Evolutionary conservation across 108 stramenopile species (phyloP).

Genomic region (Licmophora abbreviata): DNA sequence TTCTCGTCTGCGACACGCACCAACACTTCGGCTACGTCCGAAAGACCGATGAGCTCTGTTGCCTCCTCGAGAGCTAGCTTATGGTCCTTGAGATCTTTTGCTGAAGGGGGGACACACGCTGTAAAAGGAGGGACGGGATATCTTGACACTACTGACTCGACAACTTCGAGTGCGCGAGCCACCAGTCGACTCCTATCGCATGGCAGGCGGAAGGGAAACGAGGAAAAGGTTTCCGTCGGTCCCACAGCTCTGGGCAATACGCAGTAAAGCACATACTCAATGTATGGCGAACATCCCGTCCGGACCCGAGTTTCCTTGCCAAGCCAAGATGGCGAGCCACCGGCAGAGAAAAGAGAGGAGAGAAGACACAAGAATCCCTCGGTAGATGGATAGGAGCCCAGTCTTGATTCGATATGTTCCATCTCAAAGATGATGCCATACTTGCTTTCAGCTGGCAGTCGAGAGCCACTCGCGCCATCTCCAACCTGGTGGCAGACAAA

Average conservation of each 20-base stretch:
- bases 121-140: constrained; percentile 32
- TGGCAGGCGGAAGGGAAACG: constrained; percentile 36
- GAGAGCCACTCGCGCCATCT: constrained; percentile 4
- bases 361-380: constrained; percentile 71
- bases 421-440: constrained; percentile 72
- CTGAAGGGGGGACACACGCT: no score
- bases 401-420: constrained; percentile 65
- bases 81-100: constrained; percentile 8
- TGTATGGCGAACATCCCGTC: constrained; percentile 67
- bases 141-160: constrained; percentile 51
- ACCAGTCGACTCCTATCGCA: constrained; percentile 57
- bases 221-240: constrained; percentile 8
- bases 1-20: not conserved
- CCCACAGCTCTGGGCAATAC: constrained; percentile 61
- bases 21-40: constrained; percentile 8
- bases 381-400: constrained; percentile 66
- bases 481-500: constrained; percentile 4
- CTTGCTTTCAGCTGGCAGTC: constrained; percentile 31
- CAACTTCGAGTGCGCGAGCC: constrained; percentile 52
- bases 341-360: constrained; percentile 45
- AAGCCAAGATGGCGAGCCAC: constrained; percentile 55
- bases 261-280: constrained; percentile 69
- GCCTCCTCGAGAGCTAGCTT: constrained; percentile 14
- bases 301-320: constrained; percentile 61
- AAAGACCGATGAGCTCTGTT: constrained; percentile 15